Evolutionary conservation across 1,284 basidiomycete genomes (phyloP).

Genomic region (Cronartium ribicola): DNA sequence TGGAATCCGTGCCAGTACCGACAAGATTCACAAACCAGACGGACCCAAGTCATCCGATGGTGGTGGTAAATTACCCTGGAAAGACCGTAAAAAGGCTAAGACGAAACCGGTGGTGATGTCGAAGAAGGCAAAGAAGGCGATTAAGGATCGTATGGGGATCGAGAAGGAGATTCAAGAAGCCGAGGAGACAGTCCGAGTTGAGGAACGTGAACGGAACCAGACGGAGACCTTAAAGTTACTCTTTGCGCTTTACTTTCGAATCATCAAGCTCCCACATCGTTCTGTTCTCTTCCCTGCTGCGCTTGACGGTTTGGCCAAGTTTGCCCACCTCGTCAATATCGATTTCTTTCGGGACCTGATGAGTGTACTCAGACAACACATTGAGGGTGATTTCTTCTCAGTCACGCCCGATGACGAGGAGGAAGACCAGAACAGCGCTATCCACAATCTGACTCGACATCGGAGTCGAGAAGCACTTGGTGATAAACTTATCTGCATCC

Average conservation of each 20-base stretch:
- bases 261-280: conserved; percentile 80
- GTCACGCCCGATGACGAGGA: conserved; percentile 43
- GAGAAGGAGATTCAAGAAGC: conserved; percentile 89
- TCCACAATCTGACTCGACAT: conserved; percentile 29
- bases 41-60: not conserved
- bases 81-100: conserved; percentile 54
- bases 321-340: conserved; percentile 92
- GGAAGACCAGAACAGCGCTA: conserved; percentile 50
- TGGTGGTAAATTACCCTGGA: conserved; percentile 52
- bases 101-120: conserved; percentile 68
- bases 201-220: conserved; percentile 82
- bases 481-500: conserved; percentile 76
- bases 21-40: conserved; percentile 45
- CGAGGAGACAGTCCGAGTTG: conserved; percentile 85
- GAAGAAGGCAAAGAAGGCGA: conserved; percentile 74
- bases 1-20: conserved; percentile 65
- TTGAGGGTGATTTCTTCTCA: conserved; percentile 55
- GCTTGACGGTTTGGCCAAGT: conserved; percentile 84
- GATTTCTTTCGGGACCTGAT: conserved; percentile 98
- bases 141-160: conserved; percentile 78
- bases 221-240: conserved; percentile 97
- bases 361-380: conserved; percentile 73
- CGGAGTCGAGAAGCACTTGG: conserved; percentile 53
- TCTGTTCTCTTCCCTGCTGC: conserved; percentile 80
- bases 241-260: conserved; percentile 94